Evolutionary conservation across 768 basidiomycete species (phyloP), one percentile per base, ranked within the genome.

Genomic region (Termitomyces sp.): DNA sequence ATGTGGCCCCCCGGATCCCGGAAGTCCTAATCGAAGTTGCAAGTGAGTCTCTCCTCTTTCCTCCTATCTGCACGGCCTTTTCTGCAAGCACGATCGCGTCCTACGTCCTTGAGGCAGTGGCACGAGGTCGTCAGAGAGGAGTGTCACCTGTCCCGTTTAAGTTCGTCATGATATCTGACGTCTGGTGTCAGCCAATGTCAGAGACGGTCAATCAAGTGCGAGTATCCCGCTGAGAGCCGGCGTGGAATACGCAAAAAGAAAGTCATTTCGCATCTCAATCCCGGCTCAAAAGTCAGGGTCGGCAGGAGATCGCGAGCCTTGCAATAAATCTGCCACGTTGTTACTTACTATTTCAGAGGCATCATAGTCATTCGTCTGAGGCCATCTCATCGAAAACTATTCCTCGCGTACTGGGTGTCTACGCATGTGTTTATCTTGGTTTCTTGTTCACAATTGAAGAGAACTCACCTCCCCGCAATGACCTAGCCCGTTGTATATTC

Each of bases 201-300:
- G 50, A 78, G 86, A 42, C 82, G 88, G 26, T 80, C 81, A 31
- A 79, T 89, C 48, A 80, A 75, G 55, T 90, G 88, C 67, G 85
- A 85, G 63, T 89, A 87, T 62, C 88, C 88, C 0, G 69, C 75
- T 6, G 85, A 86, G 67, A 88, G 86, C 62, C 76, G 85, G 37
- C 78, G 88, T 17, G 88, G 88, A 10, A 82, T 86, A 78, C 77
- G 84, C 50, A 81, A 77, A 68, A 80, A 77, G 66, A 79, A 76
- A 58, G 58, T 53, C 42, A 6, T 44, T n/a, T 15, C 47, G 56
- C 55, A 54, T 60, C 53, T 55, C 33, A 62, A 65, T 53, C 60
- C 62, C 37, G 63, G 61, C 30, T 59, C 64, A 15, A 71, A 70
- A 55, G 59, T 56, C 38, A 65, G 59, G 30, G 45, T 60, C n/a